These are phyloP conservation scores for Ogataea parapolymorpha DNA, from an alignment of 805 yeast species.

Conservation along the genomic window DNA sequence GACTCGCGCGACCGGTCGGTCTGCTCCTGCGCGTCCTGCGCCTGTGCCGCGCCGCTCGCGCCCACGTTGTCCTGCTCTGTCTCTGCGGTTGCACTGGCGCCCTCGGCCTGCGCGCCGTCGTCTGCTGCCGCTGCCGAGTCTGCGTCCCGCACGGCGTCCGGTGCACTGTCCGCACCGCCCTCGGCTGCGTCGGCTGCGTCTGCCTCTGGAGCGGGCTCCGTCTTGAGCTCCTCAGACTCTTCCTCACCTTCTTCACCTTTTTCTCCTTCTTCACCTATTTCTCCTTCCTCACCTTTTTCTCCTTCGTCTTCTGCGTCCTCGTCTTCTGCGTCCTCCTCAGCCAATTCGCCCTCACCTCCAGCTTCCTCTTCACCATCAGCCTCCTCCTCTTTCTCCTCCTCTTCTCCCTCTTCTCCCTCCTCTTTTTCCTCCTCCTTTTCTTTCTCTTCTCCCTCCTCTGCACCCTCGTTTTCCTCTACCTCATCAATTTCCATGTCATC, in stretches of 20 bases:
- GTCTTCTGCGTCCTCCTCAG: slow-evolving; percentile 11
- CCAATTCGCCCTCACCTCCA: too few relatives aligned
- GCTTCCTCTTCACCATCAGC: too few relatives aligned
- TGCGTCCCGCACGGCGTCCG: slow-evolving; percentile 30
- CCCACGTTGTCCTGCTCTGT: slow-evolving; percentile 59
- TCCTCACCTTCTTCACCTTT: slow-evolving; percentile 27
- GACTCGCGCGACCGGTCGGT: slow-evolving; percentile 58
- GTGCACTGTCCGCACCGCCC: slow-evolving; percentile 32
- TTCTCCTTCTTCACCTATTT: slow-evolving; percentile 26
- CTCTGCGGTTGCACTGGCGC: slow-evolving; percentile 36
- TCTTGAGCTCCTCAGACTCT: slow-evolving; percentile 25
- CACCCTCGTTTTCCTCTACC: slow-evolving; percentile 24
- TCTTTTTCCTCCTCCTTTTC: slow-evolving; percentile 35
- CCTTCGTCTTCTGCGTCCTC: slow-evolving; percentile 28
- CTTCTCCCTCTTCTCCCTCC: slow-evolving; percentile 22
- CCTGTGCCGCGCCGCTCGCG: slow-evolving; percentile 48
- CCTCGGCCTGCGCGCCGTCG: slow-evolving; percentile 34
- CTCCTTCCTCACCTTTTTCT: slow-evolving; percentile 25
- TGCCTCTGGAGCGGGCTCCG: slow-evolving; percentile 28
- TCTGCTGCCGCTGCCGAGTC: slow-evolving; percentile 36
- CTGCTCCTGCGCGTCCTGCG: slow-evolving; percentile 38
- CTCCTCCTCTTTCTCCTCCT: slow-evolving; percentile 27
- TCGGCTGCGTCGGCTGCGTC: slow-evolving; percentile 34
- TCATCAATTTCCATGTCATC: slow-evolving; percentile 24
- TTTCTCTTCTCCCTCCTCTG: slow-evolving; percentile 27